phyloP scores from a whole-genome alignment of 306 rosid genomes.

The Medicago lupulina region DNA sequence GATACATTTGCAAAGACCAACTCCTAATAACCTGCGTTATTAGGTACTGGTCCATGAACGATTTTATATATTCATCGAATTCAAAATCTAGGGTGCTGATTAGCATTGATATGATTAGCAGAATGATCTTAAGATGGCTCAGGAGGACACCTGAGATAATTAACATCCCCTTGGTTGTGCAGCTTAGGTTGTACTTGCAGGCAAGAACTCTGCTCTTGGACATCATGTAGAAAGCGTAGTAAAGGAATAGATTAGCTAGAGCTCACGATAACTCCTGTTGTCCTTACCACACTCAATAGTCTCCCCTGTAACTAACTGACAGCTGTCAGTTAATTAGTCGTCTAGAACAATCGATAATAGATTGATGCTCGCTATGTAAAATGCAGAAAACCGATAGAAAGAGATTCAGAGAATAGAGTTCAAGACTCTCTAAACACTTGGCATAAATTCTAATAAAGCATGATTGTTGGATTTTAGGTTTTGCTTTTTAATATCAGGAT shows the following conservation, averaged over 20 bases:
- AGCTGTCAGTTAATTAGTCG: too few species aligned
- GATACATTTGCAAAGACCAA: conserved; percentile 2
- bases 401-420: too few species aligned
- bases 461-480: too few species aligned
- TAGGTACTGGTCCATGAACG: neutral
- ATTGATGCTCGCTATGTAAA: too few species aligned
- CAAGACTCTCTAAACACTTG: too few species aligned
- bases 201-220: neutral
- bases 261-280: too few species aligned
- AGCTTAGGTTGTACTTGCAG: neutral
- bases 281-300: too few species aligned
- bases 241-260: too few species aligned
- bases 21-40: neutral
- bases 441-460: too few species aligned
- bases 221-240: neutral
- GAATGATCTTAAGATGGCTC: neutral
- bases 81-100: neutral
- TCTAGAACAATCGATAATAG: too few species aligned
- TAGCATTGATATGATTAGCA: neutral
- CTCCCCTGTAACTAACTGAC: too few species aligned
- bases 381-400: too few species aligned
- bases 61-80: neutral
- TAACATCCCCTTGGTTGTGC: neutral
- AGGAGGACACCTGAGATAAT: neutral
- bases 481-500: neutral